Evolutionary conservation across 768 basidiomycete species (phyloP), one percentile per base, ranked within the genome.

Genomic region (Hericium coralloides): DNA sequence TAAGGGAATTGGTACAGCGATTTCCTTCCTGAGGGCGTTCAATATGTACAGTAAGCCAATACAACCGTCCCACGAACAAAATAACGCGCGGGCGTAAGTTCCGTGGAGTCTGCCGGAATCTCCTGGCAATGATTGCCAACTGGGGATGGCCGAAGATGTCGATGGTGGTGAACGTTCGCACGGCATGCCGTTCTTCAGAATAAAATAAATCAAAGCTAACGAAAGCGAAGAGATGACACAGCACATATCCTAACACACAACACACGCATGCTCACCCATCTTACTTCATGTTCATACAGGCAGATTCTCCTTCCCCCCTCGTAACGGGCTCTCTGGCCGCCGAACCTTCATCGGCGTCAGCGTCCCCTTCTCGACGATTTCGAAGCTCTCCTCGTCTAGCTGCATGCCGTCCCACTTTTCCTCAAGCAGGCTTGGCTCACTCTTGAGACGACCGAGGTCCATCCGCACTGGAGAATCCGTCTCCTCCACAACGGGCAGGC

Each of bases 301-400:
- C 52, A 67, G 37, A 58, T 83, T 82, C 68, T 82, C 81, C 70
- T 81, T 83, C 59, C 72, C 75, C 36, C 72, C 78, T 56, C 76
- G 69, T 56, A 68, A 57, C 12, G 65, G 56, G 26, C 68, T 68
- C 54, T 72, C 70, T 22, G 65, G 59, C 53, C 71, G 69, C 58
- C 71, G 76, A 38, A 63, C 69, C 49, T 55, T 45, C 62, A 61
- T 54, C 56, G 56, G 57, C 45, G 57, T 49, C 41, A 53, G 53
- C 54, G 70, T 74, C 49, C 60, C 69, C 56, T 56, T 53, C 51
- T 59, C 57, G 58, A 66, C 51, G 37, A 64, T 48, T 63, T 69
- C 66, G 64, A 72, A 67, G 58, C 71, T 72, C 52, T 68, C 61
- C 10, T 72, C 70, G 7, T 61, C 60, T 20, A 67, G 18, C 3